Percentiles rank a stretch among this genome's conserved stretches.
These are phyloP conservation scores for Babesia bigemina DNA, from an alignment of 169 alveolate genomes.

Conservation along the genomic window DNA sequence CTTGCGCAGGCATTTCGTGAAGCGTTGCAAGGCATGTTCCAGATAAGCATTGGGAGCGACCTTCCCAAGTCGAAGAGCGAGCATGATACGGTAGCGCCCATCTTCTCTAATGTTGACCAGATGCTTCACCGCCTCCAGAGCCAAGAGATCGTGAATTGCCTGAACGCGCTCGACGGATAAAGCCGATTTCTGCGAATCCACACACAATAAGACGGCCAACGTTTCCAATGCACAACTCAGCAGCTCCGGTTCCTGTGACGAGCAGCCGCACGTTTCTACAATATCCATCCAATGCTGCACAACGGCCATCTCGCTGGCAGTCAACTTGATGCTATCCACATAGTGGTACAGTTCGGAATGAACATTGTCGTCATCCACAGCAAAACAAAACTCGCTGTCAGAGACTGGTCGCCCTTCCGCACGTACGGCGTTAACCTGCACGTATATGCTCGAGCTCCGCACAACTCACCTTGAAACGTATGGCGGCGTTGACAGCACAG, in stretches of 20 bases:
- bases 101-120: slow-evolving; percentile 24
- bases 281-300: slow-evolving; percentile 1
- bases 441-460: too few species aligned
- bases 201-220: not conserved
- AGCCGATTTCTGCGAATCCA: not conserved
- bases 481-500: slow-evolving; percentile 21
- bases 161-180: not conserved
- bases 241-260: slow-evolving; percentile 14
- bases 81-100: slow-evolving; percentile 27
- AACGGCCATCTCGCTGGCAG: slow-evolving; percentile 12
- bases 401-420: not conserved
- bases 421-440: not conserved
- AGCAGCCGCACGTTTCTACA: slow-evolving; percentile 9
- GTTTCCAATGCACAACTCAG: slow-evolving; percentile 31
- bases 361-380: slow-evolving; percentile 12
- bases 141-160: not conserved
- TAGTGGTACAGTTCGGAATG: slow-evolving; percentile 13
- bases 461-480: slow-evolving; percentile 1
- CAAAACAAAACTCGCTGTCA: not conserved
- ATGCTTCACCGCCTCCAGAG: slow-evolving; percentile 31
- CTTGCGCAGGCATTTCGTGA: slow-evolving; percentile 16
- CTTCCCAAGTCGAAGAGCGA: slow-evolving; percentile 8
- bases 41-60: slow-evolving; percentile 7
- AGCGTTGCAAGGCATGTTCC: slow-evolving; percentile 10
- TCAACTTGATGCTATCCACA: not conserved